A percentile compares a stretch with the other conserved stretches of the same genome.
Evolutionary conservation across 2,329 filamentous ascomycete genomes (phyloP).

Genomic region (Trichoderma koningii): DNA sequence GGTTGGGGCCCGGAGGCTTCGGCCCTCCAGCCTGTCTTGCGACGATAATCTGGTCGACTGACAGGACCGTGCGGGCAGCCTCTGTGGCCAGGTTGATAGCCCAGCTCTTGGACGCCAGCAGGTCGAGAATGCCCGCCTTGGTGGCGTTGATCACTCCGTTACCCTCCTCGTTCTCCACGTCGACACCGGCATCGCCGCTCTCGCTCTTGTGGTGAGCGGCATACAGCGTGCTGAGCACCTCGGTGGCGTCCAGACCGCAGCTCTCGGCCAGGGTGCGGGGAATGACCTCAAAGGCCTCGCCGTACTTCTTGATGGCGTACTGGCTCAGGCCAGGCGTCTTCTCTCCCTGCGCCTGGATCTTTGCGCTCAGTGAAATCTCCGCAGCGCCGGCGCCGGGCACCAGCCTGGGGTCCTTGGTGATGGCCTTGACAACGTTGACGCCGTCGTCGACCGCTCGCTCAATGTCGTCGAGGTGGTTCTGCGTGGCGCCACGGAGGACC

Average conservation of each 20-base stretch:
- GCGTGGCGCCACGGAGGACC: conserved; percentile 90
- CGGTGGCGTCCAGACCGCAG: conserved; percentile 94
- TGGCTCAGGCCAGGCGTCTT: conserved; percentile 91
- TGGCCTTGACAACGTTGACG: conserved; percentile 97
- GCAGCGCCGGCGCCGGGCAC: conserved; percentile 94
- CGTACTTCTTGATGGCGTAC: conserved; percentile 96
- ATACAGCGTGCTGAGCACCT: conserved; percentile 88
- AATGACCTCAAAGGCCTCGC: conserved; percentile 96
- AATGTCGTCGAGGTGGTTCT: conserved; percentile 96
- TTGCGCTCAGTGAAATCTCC: conserved; percentile 90
- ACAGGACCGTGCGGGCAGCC: conserved; percentile 87
- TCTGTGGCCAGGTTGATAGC: conserved; percentile 97
- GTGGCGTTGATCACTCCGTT: conserved; percentile 83
- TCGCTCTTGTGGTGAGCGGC: conserved; percentile 89
- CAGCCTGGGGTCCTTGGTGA: conserved; percentile 87
- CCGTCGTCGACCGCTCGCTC: conserved; percentile 97
- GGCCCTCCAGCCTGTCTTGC: conserved; percentile 95
- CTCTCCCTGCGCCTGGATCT: conserved; percentile 86
- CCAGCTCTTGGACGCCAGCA: conserved; percentile 91
- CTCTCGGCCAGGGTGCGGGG: conserved; percentile 93
- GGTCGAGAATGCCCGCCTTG: conserved; percentile 86
- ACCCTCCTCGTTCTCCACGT: conserved; percentile 78
- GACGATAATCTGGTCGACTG: conserved; percentile 98
- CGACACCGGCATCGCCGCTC: conserved; percentile 87
- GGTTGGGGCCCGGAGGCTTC: conserved; percentile 93